A percentile compares a stretch with the other conserved stretches of the same genome.
phyloP scores from a whole-genome alignment of 306 rosid genomes.

The Ziziphus jujuba region DNA sequence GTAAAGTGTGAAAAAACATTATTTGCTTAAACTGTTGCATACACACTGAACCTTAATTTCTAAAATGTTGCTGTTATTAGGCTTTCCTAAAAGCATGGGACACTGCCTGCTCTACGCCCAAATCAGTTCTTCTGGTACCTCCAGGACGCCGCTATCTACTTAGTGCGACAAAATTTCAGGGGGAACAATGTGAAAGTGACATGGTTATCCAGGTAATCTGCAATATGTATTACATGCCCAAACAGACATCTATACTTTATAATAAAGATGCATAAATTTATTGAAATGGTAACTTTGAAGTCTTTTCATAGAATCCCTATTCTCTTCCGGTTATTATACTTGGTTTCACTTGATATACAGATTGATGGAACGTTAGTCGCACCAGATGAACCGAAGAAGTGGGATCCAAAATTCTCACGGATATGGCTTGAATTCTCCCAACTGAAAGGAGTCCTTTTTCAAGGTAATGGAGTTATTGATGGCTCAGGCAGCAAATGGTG shows the following conservation, averaged over 20 bases:
- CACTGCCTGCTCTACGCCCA: slow-evolving; percentile 69
- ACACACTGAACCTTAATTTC: not conserved
- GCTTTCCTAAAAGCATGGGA: slow-evolving; percentile 86
- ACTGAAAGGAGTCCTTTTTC: slow-evolving; percentile 61
- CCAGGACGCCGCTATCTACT: slow-evolving; percentile 69
- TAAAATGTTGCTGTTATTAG: slow-evolving; percentile 44
- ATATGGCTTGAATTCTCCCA: slow-evolving; percentile 78
- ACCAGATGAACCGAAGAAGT: slow-evolving; percentile 74
- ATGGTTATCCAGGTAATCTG: slow-evolving; percentile 66
- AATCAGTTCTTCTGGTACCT: slow-evolving; percentile 80
- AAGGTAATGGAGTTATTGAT: slow-evolving; percentile 84
- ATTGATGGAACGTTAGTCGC: slow-evolving; percentile 92
- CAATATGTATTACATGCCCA: not conserved
- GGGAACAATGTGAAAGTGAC: slow-evolving; percentile 75
- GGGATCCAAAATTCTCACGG: slow-evolving; percentile 71
- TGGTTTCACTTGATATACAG: slow-evolving; percentile 31
- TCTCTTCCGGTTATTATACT: not conserved
- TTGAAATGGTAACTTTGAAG: slow-evolving; percentile 2
- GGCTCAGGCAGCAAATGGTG: slow-evolving; percentile 99
- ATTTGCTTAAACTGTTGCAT: not conserved
- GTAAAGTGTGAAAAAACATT: not conserved
- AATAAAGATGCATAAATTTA: not conserved
- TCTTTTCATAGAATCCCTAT: not conserved
- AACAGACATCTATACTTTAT: not conserved
- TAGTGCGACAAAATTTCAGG: slow-evolving; percentile 76